Percentiles rank a stretch among this genome's conserved stretches.
Conservation (phyloP, 2,329 filamentous ascomycete species). For the Cordyceps fumosorosea region DNA sequence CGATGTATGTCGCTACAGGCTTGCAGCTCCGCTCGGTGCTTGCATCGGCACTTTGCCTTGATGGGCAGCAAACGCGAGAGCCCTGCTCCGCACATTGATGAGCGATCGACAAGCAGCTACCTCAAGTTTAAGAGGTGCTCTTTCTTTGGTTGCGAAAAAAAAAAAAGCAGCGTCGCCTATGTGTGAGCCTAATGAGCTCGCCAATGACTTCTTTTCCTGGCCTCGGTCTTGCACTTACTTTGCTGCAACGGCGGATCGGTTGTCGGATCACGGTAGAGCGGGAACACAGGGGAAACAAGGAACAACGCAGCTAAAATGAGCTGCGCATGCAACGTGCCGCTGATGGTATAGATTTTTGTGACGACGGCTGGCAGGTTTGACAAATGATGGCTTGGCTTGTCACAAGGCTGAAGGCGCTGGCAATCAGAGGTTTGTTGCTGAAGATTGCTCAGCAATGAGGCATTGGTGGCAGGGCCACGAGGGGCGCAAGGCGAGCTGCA, state of each 20-base stretch:
- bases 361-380: background rate
- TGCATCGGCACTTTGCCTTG: background rate
- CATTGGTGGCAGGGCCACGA: background rate
- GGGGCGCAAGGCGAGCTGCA: background rate
- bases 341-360: background rate
- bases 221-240: background rate
- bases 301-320: background rate
- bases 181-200: background rate
- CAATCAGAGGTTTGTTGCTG: background rate
- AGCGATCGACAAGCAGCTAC: background rate
- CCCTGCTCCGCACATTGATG: background rate
- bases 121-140: background rate
- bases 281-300: background rate
- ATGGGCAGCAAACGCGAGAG: background rate
- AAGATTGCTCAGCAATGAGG: no score
- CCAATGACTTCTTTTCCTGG: background rate
- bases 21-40: background rate
- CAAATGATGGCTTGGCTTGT: background rate
- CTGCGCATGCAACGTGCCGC: background rate
- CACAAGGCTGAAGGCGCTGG: background rate
- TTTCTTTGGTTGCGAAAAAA: no score
- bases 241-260: background rate
- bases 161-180: background rate
- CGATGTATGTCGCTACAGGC: background rate
- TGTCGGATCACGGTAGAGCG: background rate